Evolutionary conservation across 2,329 filamentous ascomycete species (phyloP).

Genomic region (Cytospora leucostoma): DNA sequence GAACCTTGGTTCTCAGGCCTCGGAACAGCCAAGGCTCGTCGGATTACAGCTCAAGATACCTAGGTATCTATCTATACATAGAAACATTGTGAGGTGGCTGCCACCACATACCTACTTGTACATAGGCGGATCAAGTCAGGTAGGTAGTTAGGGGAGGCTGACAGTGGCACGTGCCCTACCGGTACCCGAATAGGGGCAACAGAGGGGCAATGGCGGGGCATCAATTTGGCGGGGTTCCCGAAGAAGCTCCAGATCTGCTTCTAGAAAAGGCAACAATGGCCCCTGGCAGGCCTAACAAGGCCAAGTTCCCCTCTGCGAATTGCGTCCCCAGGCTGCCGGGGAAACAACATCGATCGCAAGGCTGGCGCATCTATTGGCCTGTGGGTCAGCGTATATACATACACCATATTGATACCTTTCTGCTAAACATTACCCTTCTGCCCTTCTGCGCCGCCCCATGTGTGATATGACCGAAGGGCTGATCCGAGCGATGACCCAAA

Average conservation of each 20-base stretch:
- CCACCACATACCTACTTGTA: neutral
- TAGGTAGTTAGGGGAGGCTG: neutral
- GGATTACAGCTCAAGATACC: neutral
- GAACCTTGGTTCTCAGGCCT: too few species aligned
- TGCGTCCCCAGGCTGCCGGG: neutral
- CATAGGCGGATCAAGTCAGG: too few species aligned
- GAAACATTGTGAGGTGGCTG: neutral
- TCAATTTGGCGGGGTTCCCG: conserved; percentile 25
- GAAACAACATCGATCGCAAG: conserved; percentile 1
- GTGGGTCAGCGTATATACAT: neutral
- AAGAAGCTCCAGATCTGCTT: conserved; percentile 23
- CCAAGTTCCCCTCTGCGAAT: neutral
- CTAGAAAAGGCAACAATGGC: conserved; percentile 16
- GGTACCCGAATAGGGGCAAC: neutral
- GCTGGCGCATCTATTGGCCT: neutral
- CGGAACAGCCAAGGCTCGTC: neutral
- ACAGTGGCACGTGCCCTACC: neutral
- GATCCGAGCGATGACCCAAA: neutral
- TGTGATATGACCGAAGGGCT: neutral
- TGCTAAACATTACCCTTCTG: neutral
- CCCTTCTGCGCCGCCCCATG: neutral
- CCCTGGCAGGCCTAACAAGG: too few species aligned
- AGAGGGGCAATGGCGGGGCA: conserved; percentile 19
- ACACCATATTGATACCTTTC: neutral
- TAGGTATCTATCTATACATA: conserved; percentile 1